Evolutionary conservation across 495 filamentous ascomycete genomes (phyloP), one percentile per base, ranked within the genome.

Genomic region (Friedmanniomyces simplex): DNA sequence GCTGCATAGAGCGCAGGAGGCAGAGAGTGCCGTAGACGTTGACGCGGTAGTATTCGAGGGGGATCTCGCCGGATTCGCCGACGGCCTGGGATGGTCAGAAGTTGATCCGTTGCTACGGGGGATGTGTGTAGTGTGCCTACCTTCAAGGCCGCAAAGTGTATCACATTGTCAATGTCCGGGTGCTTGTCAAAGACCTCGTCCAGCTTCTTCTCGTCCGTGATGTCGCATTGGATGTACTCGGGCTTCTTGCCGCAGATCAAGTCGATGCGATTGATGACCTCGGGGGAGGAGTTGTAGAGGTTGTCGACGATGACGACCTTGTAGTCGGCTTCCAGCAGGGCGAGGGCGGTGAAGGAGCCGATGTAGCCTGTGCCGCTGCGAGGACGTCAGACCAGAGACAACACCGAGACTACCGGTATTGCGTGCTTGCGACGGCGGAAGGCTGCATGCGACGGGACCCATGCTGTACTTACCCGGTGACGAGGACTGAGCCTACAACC

Each of bases 101-200:
- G n/a, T n/a, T n/a, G n/a, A n/a, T n/a, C n/a, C n/a, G n/a, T n/a
- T n/a, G n/a, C n/a, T n/a, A n/a, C n/a, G n/a, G n/a, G n/a, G n/a
- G n/a, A n/a, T n/a, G n/a, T n/a, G n/a, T n/a, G n/a, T n/a, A n/a
- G n/a, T 52, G 34, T 26, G 30, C 79, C 58, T 72, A 88, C 90
- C 87, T 98, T 98, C 62, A 98, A 79, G 18, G 93, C 93, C 48
- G 93, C 94, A 70, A 98, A 98, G 76, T 98, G 93, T 59, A 98
- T 96, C 49, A 96, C 93, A 70, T 87, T 94, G 79, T 95, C 89
- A 68, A 98, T 95, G 64, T 89, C 84, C 28, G 89, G 88, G 73
- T 97, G 87, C 50, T 84, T 87, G 59, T 80, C 76, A 70, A 98
- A 96, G 60, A 96, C 86, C 67, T 84, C 82, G 74, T 96, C 88